These are phyloP conservation scores for Psidium friedrichsthalianum DNA, from an alignment of 345 rosid species.

Conservation along the genomic window DNA sequence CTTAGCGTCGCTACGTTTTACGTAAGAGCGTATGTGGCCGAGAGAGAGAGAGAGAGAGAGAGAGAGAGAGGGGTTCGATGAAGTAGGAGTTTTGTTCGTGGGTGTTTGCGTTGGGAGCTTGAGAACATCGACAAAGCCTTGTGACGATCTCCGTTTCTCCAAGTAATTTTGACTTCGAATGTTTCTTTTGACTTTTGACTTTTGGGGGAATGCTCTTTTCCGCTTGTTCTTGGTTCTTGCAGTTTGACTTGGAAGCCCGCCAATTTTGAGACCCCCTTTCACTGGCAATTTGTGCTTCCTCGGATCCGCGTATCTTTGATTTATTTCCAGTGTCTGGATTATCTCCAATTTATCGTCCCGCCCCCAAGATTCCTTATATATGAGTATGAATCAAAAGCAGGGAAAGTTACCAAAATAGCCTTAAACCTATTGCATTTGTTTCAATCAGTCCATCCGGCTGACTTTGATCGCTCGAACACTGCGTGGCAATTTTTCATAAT, in stretches of 20 bases:
- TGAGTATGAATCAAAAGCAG: too few species aligned
- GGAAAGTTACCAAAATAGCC: too few species aligned
- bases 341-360: not conserved
- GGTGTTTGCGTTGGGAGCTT: not conserved
- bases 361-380: not conserved
- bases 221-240: not conserved
- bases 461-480: accelerated
- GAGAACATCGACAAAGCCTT: not conserved
- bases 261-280: not conserved
- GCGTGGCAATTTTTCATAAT: too few species aligned
- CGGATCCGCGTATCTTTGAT: not conserved
- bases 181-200: not conserved
- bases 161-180: not conserved
- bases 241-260: not conserved
- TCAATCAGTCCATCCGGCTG: too few species aligned
- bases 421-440: too few species aligned
- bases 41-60: not conserved
- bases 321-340: not conserved
- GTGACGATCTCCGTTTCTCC: not conserved
- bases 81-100: not conserved
- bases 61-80: too few species aligned
- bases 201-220: not conserved
- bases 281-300: too few species aligned
- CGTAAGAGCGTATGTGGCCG: not conserved
- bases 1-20: not conserved